Base-by-base conservation (phyloP, 345 rosid species). In the Citrus medica region DNA sequence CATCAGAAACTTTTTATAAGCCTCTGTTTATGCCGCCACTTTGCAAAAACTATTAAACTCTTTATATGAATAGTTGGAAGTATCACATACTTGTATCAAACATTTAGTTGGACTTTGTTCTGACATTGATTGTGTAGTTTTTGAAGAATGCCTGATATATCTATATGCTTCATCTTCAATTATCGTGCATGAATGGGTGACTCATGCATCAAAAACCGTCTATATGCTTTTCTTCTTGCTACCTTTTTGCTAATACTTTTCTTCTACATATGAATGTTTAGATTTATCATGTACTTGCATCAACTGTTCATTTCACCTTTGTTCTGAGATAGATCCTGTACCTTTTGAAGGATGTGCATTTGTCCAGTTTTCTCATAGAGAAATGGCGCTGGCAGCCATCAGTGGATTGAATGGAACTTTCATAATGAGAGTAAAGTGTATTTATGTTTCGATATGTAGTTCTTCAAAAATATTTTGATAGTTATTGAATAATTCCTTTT, bases 371-470 rank as follows among this genome's bases (percentile, higher is more conserved):
- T 79, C 90, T 75, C 85, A 85, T 69, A 87, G 84, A 80, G 95
- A 93, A 78, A 93, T 91, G 98, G 98, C 97, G 48, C 37, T 90
- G 80, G 95, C 92, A 60, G 98, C 98, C 78, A 93, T 95, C 73
- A 86, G 87, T 84, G 92, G 87, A 82, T 81, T 93, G 87, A 85
- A 84, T 84, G 98, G 97, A 77, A 60, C 81, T 69, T 92, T 90
- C 85, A 90, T 86, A 16, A 93, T 92, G 91, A 84, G 89, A 85
- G 98, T 95, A 88, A 78, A 74, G 82, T 81, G 67, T 21, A 77
- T 66, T 76, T 59, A 63, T 53, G n/a, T 71, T 77, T 76, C 78
- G 58, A 63, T 27, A 25, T 69, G 67, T 75, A 17, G 17, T 24
- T 30, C 32, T 75, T 67, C 69, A 42, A 56, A 82, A 74, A 76